Evolutionary conservation across 2,329 filamentous ascomycete species (phyloP).

Genomic region (Cercospora janseana): DNA sequence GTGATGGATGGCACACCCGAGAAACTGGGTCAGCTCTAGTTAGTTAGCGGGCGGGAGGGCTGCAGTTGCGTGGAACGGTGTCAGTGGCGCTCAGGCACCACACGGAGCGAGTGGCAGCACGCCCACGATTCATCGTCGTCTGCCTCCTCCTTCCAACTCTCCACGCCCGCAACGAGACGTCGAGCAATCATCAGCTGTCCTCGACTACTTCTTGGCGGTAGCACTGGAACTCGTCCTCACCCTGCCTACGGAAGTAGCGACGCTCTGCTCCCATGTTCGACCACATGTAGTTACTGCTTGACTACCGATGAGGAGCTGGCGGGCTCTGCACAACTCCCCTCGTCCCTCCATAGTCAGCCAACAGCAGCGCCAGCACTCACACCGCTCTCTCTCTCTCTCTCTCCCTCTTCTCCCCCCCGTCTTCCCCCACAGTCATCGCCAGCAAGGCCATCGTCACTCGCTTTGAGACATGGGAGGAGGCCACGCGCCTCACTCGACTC

Average conservation of each 20-base stretch:
- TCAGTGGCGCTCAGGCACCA: conserved; percentile 15
- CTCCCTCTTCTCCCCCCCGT: no score
- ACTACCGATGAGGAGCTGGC: no score
- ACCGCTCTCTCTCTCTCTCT: no score
- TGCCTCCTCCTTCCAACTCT: neutral
- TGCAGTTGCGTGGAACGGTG: conserved; percentile 8
- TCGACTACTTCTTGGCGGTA: neutral
- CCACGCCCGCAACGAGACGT: no score
- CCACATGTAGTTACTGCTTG: no score
- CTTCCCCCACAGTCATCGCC: no score
- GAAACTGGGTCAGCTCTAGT: conserved; percentile 2
- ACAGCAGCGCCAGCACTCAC: no score
- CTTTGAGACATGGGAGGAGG: neutral
- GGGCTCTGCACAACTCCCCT: no score
- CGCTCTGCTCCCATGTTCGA: no score
- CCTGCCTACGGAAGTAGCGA: neutral
- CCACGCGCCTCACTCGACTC: neutral
- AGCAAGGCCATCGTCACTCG: neutral
- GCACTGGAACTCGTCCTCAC: conserved; percentile 1
- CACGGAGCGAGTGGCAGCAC: conserved; percentile 5
- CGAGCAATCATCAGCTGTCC: neutral
- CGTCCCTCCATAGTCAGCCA: no score
- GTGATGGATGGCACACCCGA: neutral
- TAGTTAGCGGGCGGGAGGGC: neutral
- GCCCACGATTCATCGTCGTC: neutral